phyloP scores from a whole-genome alignment of 352 stramenopile genomes.

The Pythium chondricola region DNA sequence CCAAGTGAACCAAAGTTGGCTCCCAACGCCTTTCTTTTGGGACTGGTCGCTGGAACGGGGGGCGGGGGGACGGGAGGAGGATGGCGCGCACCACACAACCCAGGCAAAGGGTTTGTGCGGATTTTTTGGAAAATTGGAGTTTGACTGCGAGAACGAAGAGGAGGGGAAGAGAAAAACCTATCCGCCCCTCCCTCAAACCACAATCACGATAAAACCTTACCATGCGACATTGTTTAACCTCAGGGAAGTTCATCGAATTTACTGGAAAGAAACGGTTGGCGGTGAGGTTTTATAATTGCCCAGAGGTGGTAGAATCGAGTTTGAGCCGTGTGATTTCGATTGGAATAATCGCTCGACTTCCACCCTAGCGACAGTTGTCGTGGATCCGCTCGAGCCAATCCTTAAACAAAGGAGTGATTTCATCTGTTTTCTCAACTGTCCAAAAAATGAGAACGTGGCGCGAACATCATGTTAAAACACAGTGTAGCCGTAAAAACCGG shows the following conservation, averaged over 20 bases:
- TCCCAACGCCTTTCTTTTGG: conserved; percentile 20
- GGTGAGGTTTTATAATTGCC: conserved; percentile 10
- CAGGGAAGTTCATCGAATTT: conserved; percentile 3
- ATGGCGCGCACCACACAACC: conserved; percentile 10
- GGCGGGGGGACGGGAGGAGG: conserved; percentile 1
- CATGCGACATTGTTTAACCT: conserved; percentile 13
- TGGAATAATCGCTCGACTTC: conserved; percentile 10
- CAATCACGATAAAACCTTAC: conserved; percentile 14
- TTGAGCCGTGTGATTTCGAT: no score
- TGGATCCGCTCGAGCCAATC: no score
- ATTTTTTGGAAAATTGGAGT: conserved; percentile 26
- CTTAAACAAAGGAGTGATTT: no score
- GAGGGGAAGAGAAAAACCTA: conserved; percentile 8
- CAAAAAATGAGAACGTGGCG: no score
- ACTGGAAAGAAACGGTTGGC: conserved; percentile 11
- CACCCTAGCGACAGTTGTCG: no score
- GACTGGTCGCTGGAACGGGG: conserved; percentile 1
- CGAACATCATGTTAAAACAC: no score
- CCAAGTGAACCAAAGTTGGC: conserved; percentile 16
- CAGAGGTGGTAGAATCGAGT: no score
- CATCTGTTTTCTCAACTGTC: no score
- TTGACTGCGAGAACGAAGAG: conserved; percentile 8
- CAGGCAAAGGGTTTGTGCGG: conserved; percentile 11
- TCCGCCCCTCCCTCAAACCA: not conserved
- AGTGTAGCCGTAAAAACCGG: no score